Evolutionary conservation across 768 basidiomycete species (phyloP).

Genomic region (Boletus pseudopeckii): DNA sequence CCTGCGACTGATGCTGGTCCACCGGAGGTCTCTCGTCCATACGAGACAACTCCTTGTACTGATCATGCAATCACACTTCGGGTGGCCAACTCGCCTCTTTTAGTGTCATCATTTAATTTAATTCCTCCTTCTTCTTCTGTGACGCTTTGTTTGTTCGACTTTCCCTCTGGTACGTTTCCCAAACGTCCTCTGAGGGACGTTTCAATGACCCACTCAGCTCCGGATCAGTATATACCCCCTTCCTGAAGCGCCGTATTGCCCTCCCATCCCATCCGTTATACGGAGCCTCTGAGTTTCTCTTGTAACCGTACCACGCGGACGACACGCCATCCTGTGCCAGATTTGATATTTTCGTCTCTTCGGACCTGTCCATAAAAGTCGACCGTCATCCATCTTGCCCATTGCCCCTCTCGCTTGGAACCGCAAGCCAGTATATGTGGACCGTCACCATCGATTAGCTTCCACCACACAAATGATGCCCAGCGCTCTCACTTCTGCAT

Average conservation of each 20-base stretch:
- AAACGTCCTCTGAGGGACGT: conserved; percentile 24
- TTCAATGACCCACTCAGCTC: conserved; percentile 29
- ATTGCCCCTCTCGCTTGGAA: conserved; percentile 30
- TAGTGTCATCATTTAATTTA: conserved; percentile 32
- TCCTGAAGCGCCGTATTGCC: conserved; percentile 8
- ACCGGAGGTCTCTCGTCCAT: conserved; percentile 20
- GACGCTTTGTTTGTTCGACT: conserved; percentile 28
- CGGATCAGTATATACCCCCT: conserved; percentile 30
- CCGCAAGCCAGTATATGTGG: conserved; percentile 25
- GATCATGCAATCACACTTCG: conserved; percentile 26
- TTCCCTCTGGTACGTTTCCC: conserved; percentile 24
- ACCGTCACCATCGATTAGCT: conserved; percentile 9
- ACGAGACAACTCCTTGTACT: conserved; percentile 21
- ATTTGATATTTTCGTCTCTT: conserved; percentile 29
- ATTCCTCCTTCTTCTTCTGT: conserved; percentile 29
- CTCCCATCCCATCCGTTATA: conserved; percentile 20
- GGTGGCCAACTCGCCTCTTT: conserved; percentile 27
- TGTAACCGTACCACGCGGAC: conserved; percentile 25
- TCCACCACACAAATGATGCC: conserved; percentile 16
- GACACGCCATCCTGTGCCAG: conserved; percentile 32
- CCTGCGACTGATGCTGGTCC: conserved; percentile 17
- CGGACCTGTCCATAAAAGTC: conserved; percentile 24
- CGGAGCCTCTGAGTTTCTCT: conserved; percentile 16
- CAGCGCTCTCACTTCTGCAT: conserved; percentile 9
- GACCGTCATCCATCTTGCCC: conserved; percentile 27